phyloP scores from a whole-genome alignment of 495 filamentous ascomycete genomes.

The Talaromyces stipitatus region DNA sequence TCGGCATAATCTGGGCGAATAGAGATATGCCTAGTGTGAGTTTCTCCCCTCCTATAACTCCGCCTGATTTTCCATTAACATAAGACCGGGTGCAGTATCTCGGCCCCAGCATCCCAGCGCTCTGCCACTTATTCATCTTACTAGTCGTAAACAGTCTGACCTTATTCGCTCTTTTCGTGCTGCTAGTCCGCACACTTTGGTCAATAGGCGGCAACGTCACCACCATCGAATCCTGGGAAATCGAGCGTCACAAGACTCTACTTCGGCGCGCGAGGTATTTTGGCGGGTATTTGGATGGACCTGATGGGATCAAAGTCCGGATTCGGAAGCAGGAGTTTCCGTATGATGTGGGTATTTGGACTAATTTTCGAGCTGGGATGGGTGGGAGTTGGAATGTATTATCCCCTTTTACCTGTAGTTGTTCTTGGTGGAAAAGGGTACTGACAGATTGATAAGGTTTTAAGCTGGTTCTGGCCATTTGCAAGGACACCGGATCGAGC shows the following conservation, averaged over 20 bases:
- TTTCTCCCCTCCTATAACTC: not conserved
- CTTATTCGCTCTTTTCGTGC: constrained; percentile 55
- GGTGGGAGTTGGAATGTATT: constrained; percentile 49
- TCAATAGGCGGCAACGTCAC: constrained; percentile 57
- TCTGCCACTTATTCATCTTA: constrained; percentile 61
- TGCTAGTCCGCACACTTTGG: constrained; percentile 56
- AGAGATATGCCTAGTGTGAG: constrained; percentile 62
- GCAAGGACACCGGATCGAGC: constrained; percentile 44
- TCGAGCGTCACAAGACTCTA: constrained; percentile 75
- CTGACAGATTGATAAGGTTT: constrained; percentile 18
- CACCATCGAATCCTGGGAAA: constrained; percentile 90
- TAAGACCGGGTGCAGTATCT: constrained; percentile 50
- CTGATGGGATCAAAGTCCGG: constrained; percentile 46
- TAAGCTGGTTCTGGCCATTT: constrained; percentile 62
- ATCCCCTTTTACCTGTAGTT: not conserved
- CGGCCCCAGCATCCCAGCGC: constrained; percentile 57
- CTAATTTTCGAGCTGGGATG: constrained; percentile 69
- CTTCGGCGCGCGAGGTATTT: constrained; percentile 50
- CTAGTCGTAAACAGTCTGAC: constrained; percentile 52
- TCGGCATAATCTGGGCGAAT: constrained; percentile 54
- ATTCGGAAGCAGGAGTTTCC: constrained; percentile 73
- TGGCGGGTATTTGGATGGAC: constrained; percentile 53
- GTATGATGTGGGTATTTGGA: constrained; percentile 84
- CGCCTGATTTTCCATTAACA: not conserved
- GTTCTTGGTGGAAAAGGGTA: not conserved